Evolutionary conservation across 306 rosid genomes (phyloP).

Genomic region (Glycine tomentella): DNA sequence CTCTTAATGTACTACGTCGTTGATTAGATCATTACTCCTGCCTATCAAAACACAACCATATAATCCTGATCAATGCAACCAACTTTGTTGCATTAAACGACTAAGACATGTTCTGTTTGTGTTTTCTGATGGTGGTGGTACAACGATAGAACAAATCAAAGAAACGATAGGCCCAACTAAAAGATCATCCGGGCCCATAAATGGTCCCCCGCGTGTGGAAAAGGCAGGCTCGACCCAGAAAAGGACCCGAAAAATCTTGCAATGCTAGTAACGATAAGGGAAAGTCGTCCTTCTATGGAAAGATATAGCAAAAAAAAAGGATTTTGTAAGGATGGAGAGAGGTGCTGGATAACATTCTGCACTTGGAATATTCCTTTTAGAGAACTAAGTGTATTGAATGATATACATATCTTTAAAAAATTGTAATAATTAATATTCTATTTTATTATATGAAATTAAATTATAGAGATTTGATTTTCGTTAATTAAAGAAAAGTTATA

Average conservation of each 20-base stretch:
- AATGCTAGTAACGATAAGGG: neutral
- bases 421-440: too few species aligned
- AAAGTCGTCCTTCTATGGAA: neutral
- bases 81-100: neutral
- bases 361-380: neutral
- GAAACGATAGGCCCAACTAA: neutral
- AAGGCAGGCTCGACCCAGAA: neutral
- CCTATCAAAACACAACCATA: conserved; percentile 25
- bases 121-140: neutral
- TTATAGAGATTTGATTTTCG: neutral
- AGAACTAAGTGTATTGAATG: neutral
- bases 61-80: neutral
- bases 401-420: neutral
- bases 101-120: neutral
- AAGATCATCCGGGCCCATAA: neutral
- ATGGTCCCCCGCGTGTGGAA: neutral
- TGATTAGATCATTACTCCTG: neutral
- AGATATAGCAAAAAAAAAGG: neutral
- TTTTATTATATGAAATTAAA: too few species aligned
- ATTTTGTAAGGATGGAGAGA: neutral
- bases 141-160: neutral
- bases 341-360: conserved; percentile 6
- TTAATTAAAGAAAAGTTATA: too few species aligned
- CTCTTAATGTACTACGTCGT: neutral
- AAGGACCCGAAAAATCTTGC: neutral